Conservation (phyloP, 2,329 filamentous ascomycete species). For the Gnomoniopsis smithogilvyi region DNA sequence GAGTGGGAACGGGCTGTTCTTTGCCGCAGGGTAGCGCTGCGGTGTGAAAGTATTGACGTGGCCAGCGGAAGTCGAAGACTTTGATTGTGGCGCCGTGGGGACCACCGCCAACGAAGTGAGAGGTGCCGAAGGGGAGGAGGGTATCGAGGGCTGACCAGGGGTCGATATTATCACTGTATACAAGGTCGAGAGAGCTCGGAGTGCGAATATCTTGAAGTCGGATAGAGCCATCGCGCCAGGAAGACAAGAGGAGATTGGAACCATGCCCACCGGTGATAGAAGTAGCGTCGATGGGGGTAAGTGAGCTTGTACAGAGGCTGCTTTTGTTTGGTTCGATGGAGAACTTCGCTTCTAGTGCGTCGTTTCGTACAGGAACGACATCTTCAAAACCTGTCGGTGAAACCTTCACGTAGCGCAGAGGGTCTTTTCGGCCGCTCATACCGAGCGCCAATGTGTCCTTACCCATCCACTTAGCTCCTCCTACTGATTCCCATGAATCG, state of each 20-base stretch:
- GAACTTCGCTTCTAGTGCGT: slow-evolving; percentile 24
- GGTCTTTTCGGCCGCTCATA: slow-evolving; percentile 37
- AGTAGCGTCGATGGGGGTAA: slow-evolving; percentile 40
- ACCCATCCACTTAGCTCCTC: slow-evolving; percentile 42
- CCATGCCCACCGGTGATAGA: slow-evolving; percentile 28
- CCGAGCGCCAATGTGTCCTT: slow-evolving; percentile 43
- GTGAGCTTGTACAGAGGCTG: slow-evolving; percentile 34
- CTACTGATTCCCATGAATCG: slow-evolving; percentile 20
- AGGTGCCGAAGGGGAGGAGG: slow-evolving; percentile 46
- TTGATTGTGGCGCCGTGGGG: slow-evolving; percentile 41
- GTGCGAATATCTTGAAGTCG: slow-evolving; percentile 49
- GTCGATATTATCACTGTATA: slow-evolving; percentile 53
- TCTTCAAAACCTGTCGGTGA: slow-evolving; percentile 43
- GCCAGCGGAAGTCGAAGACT: slow-evolving; percentile 53
- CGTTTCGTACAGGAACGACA: slow-evolving; percentile 31
- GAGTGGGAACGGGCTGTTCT: slow-evolving; percentile 32
- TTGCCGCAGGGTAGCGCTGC: slow-evolving; percentile 43
- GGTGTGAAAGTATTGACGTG: slow-evolving; percentile 46
- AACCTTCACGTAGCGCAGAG: slow-evolving; percentile 43
- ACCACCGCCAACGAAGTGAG: slow-evolving; percentile 50
- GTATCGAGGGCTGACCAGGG: slow-evolving; percentile 42
- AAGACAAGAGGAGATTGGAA: slow-evolving; percentile 42
- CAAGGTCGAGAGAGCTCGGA: slow-evolving; percentile 40
- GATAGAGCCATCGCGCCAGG: slow-evolving; percentile 50
- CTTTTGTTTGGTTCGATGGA: slow-evolving; percentile 22